These are phyloP conservation scores for Chytriomyces sp. DNA, from an alignment of 192 early-diverging fungal genomes.

Conservation along the genomic window DNA sequence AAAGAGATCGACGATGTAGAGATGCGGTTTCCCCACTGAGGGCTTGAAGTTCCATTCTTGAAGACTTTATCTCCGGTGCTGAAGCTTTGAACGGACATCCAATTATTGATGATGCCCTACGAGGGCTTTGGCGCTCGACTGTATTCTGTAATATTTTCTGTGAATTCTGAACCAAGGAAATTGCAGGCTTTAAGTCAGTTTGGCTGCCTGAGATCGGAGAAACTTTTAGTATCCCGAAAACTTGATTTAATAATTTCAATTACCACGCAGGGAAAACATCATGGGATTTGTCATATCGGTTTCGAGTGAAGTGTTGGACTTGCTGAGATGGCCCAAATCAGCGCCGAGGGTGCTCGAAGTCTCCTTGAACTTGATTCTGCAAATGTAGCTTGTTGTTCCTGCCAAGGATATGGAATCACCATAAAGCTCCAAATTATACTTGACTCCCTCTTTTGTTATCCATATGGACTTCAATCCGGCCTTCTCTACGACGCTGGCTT, in stretches of 20 bases:
- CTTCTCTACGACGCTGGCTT: not conserved
- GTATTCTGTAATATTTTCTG: not conserved
- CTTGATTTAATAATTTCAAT: not conserved
- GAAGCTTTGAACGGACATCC: too few relatives aligned
- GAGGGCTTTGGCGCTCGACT: too few relatives aligned
- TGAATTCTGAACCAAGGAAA: not conserved
- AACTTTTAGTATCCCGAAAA: not conserved
- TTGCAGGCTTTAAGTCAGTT: not conserved
- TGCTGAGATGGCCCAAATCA: not conserved
- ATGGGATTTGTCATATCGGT: not conserved
- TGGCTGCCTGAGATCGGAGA: not conserved
- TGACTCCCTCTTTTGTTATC: not conserved
- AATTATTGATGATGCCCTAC: too few relatives aligned
- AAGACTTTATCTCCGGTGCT: too few relatives aligned
- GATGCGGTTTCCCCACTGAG: too few relatives aligned
- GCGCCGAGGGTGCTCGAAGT: not conserved
- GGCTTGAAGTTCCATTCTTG: too few relatives aligned
- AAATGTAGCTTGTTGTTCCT: conserved; percentile 5
- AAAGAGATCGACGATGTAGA: too few relatives aligned
- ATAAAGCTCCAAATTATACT: conserved; percentile 3
- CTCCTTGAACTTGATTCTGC: conserved; percentile 17
- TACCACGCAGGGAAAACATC: conserved; percentile 5
- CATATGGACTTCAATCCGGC: not conserved
- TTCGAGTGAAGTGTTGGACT: too few relatives aligned
- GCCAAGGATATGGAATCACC: conserved; percentile 1